These are phyloP conservation scores for Cadophora luteo-olivacea DNA, from an alignment of 2,329 filamentous ascomycete species.

Conservation along the genomic window DNA sequence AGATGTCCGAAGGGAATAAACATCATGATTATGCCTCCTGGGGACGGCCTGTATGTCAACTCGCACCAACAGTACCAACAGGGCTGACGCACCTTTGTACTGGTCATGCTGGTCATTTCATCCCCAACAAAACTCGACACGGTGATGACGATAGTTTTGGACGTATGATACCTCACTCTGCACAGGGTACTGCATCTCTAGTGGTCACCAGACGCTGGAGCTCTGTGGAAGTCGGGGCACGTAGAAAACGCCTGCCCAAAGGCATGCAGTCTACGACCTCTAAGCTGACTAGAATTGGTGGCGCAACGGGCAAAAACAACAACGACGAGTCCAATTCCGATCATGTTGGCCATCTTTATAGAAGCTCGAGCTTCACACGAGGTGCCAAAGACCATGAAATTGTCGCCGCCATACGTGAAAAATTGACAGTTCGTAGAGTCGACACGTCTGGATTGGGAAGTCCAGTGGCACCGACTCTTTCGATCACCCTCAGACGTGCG, in stretches of 20 bases:
- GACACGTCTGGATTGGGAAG: background rate
- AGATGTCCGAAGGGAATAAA: conserved; percentile 11
- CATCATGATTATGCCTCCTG: conserved; percentile 18
- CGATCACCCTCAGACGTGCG: conserved; percentile 38
- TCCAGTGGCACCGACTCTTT: conserved; percentile 29
- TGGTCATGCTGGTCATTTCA: conserved; percentile 15
- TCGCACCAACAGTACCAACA: conserved; percentile 30
- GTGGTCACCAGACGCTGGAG: conserved; percentile 38
- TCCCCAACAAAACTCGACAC: conserved; percentile 6
- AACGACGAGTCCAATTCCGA: conserved; percentile 6
- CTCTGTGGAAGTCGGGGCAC: conserved; percentile 36
- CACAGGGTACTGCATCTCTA: conserved; percentile 17
- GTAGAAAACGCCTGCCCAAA: conserved; percentile 14
- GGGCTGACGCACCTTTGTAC: conserved; percentile 22
- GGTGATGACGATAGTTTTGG: conserved; percentile 19
- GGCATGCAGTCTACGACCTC: background rate
- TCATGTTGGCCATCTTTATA: conserved; percentile 17
- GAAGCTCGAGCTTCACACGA: conserved; percentile 30
- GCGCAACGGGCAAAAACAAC: background rate
- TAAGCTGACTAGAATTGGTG: background rate
- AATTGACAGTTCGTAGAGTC: conserved; percentile 33
- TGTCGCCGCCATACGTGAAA: conserved; percentile 34
- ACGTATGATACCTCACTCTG: conserved; percentile 11
- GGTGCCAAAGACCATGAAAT: conserved; percentile 31
- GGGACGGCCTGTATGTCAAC: conserved; percentile 24